Base-by-base conservation (phyloP, 352 stramenopile species). In the Globisporangium emineosum region DNA sequence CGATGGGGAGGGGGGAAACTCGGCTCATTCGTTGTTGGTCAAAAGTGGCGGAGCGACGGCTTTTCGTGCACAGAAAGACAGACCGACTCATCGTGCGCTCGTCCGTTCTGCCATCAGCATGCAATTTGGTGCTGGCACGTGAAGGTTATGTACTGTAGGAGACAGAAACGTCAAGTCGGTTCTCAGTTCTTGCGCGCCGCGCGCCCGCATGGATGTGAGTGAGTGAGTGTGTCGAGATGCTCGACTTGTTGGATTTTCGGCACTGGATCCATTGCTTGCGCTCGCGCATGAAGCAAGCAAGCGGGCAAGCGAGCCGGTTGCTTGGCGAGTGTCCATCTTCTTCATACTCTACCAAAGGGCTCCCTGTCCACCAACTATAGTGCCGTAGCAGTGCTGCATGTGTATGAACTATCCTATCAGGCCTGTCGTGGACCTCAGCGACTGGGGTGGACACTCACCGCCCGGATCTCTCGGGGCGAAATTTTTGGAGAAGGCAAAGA, bases 291-390 rank as follows among this genome's bases (percentile, higher is more conserved):
- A 13, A 17, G 10, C 12, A n/a, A 45, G 37, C 35, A 37, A 19
- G 51, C 29, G 35, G 40, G 40, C 40, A 47, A 32, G 51, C 29
- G 51, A 57, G 51, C 51, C 51, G 29, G 51, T 57, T 57, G 51
- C 7, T 6, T 21, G 40, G 40, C 6, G n/a, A 47, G 40, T 23
- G 40, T 47, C 40, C 40, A 47, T 21, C 40, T 47, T 47, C 40
- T 47, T 47, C 40, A n/a, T n/a, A 21, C 40, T 4, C 17, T 47
- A 21, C 13, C 17, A 5, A 15, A 1, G 40, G 40, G 40, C 40
- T 47, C 40, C 17, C 15, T 47, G 40, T 47, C 17, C 40, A 47
- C 15, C 40, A 45, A 15, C 37, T 45, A 45, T n/a, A n/a, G n/a
- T n/a, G n/a, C 17, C n/a, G 5, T 21, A 8, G 17, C 7, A 17